Evolutionary conservation across 169 alveolate genomes (phyloP), one percentile per base, ranked within the genome.

Genomic region (Eimeria tenella): DNA sequence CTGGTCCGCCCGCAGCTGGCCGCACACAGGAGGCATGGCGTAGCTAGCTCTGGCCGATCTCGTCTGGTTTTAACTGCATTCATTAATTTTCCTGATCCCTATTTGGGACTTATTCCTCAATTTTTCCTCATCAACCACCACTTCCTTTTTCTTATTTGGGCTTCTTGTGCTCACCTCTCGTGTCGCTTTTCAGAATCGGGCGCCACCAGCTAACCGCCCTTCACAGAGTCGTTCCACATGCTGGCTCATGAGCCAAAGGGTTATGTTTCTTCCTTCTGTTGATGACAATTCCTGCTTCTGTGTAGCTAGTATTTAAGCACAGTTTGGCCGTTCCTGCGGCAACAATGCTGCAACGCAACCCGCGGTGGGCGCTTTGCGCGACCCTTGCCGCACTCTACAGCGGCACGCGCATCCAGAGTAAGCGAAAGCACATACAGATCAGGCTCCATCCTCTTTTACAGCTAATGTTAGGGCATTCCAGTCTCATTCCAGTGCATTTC

Each of bases 301-400:
- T 11, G 73, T 56, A 83, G 75, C 90, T 56, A 56, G 90, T 58
- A 60, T 83, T 23, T 58, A 83, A 83, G 25, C 90, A 52, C 52
- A 21, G 62, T 31, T 31, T 31, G 42, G 42, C 55, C 90, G 90
- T 83, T 56, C 25, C 60, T 25, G 90, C 75, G 90, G 90, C 90
- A 75, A 83, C 77, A 79, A 73, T 83, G 90, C 90, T 83, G 90
- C 90, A 60, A 25, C 90, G 90, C 71, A 83, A 52, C 58, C 75
- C 77, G 73, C 90, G 90, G 75, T 83, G 73, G 73, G 75, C 90
- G 90, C 90, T 83, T 42, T 83, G 90, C 52, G 90, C 90, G 50
- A 68, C 90, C 75, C 75, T 83, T 42, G 90, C 90, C 52, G 90
- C 90, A 42, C 75, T 83, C n/a, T 83, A 83, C 19, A 58, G 90